Conservation (phyloP, 768 basidiomycete genomes). For the Arthromyces matolae region DNA sequence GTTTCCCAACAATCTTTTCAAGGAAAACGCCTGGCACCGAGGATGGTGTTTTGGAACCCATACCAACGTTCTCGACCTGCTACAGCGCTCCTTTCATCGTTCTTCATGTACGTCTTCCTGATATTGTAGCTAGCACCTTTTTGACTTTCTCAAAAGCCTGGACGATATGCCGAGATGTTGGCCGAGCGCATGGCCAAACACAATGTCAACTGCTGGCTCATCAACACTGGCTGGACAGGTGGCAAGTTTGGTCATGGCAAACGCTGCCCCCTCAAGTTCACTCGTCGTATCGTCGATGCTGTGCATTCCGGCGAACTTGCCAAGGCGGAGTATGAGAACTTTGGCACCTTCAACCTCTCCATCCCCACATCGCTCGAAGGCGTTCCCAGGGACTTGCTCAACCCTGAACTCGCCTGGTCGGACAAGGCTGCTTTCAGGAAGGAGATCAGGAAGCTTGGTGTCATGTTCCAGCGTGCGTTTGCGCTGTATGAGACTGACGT, state of each 20-base stretch:
- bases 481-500: slow-evolving; percentile 88
- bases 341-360: slow-evolving; percentile 76
- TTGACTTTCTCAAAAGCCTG: slow-evolving; percentile 47
- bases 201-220: slow-evolving; percentile 93
- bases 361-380: slow-evolving; percentile 82
- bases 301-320: slow-evolving; percentile 92
- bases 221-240: slow-evolving; percentile 98
- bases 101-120: slow-evolving; percentile 64
- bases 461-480: slow-evolving; percentile 95
- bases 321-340: slow-evolving; percentile 82
- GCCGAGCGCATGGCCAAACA: slow-evolving; percentile 88
- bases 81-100: slow-evolving; percentile 99
- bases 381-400: slow-evolving; percentile 87
- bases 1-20: slow-evolving; percentile 17
- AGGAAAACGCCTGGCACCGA: slow-evolving; percentile 99
- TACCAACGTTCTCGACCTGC: slow-evolving; percentile 98
- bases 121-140: neutral
- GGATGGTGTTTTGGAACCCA: slow-evolving; percentile 96
- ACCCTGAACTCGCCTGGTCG: slow-evolving; percentile 84
- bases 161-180: slow-evolving; percentile 95
- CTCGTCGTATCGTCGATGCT: slow-evolving; percentile 93
- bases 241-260: slow-evolving; percentile 91
- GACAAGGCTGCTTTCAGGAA: slow-evolving; percentile 87
- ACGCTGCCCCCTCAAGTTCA: slow-evolving; percentile 95
- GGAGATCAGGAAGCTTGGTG: slow-evolving; percentile 82